Evolutionary conservation across 495 filamentous ascomycete genomes (phyloP).

Genomic region (Penicillium alfredii): DNA sequence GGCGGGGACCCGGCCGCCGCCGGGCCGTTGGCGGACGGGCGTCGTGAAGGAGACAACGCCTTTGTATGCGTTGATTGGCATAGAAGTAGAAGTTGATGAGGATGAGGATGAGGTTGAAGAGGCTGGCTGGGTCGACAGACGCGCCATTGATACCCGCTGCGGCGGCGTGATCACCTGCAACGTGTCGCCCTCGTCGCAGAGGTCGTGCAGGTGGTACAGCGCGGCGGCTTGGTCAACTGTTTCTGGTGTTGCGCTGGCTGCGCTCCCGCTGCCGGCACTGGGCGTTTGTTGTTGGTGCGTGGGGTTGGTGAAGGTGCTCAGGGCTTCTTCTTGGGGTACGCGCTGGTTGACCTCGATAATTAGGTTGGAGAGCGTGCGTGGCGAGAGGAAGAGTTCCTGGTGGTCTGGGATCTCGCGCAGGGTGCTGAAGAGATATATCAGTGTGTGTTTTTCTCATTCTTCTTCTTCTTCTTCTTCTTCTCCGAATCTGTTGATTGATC

Average conservation of each 20-base stretch:
- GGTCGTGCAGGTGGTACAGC: constrained; percentile 70
- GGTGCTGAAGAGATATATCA: constrained; percentile 44
- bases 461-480: too few relatives aligned
- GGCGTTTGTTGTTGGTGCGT: constrained; percentile 17
- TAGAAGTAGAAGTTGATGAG: too few relatives aligned
- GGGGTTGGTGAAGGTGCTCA: constrained; percentile 21
- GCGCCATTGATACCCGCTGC: constrained; percentile 19
- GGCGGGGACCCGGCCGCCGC: constrained; percentile 6
- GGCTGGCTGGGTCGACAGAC: constrained; percentile 20
- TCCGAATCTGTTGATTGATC: too few relatives aligned
- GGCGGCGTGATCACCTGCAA: constrained; percentile 50
- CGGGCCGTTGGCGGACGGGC: constrained; percentile 8
- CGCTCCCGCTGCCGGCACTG: constrained; percentile 23
- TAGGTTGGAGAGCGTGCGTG: constrained; percentile 68
- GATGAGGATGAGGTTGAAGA: constrained; percentile 9
- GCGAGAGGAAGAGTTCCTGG: constrained; percentile 88
- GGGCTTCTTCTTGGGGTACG: constrained; percentile 42
- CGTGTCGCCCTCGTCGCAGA: constrained; percentile 55
- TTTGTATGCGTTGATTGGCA: constrained; percentile 24
- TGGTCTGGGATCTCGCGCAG: constrained; percentile 89
- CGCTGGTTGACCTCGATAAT: constrained; percentile 85
- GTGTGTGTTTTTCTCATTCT: constrained; percentile 2
- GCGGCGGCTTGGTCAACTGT: constrained; percentile 60
- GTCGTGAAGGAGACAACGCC: constrained; percentile 29
- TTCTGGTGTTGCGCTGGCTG: constrained; percentile 13